A percentile compares a stretch with the other conserved stretches of the same genome.
Evolutionary conservation across 2,329 filamentous ascomycete species (phyloP).

Genomic region (Hypoxylon sp.): DNA sequence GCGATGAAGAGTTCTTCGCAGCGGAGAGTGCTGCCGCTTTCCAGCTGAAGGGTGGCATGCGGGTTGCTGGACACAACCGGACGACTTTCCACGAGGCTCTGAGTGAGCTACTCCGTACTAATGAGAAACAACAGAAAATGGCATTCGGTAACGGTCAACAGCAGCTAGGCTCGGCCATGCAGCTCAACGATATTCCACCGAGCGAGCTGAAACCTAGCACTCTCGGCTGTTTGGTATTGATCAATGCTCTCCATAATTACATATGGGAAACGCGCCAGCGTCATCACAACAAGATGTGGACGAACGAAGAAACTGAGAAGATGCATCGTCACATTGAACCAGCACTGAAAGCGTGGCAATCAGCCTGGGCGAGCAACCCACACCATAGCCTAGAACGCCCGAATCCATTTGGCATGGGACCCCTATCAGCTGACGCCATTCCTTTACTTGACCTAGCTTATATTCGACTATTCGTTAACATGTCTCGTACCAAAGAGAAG

Average conservation of each 20-base stretch:
- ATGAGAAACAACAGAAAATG: slow-evolving; percentile 73
- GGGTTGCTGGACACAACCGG: slow-evolving; percentile 77
- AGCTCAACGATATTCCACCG: slow-evolving; percentile 65
- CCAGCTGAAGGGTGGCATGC: slow-evolving; percentile 80
- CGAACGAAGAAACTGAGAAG: slow-evolving; percentile 90
- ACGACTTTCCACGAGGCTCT: slow-evolving; percentile 87
- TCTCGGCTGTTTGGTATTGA: slow-evolving; percentile 91
- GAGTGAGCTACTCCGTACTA: slow-evolving; percentile 83
- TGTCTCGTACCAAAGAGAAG: slow-evolving; percentile 91
- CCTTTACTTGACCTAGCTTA: slow-evolving; percentile 93
- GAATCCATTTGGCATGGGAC: slow-evolving; percentile 85
- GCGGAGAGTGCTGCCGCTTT: slow-evolving; percentile 88
- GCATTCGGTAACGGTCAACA: slow-evolving; percentile 59
- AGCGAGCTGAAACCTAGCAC: slow-evolving; percentile 85
- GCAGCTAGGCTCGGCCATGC: slow-evolving; percentile 62
- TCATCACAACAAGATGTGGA: slow-evolving; percentile 91
- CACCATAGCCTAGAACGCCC: slow-evolving; percentile 87
- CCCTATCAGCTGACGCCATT: slow-evolving; percentile 90
- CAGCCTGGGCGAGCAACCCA: slow-evolving; percentile 89
- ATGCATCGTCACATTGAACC: slow-evolving; percentile 98
- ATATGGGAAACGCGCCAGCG: slow-evolving; percentile 97
- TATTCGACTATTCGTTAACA: slow-evolving; percentile 90
- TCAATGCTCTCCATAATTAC: slow-evolving; percentile 96
- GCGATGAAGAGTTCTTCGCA: slow-evolving; percentile 91
- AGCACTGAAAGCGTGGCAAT: slow-evolving; percentile 93